phyloP scores from a whole-genome alignment of 495 filamentous ascomycete species.

The Clavariopsis aquatica region DNA sequence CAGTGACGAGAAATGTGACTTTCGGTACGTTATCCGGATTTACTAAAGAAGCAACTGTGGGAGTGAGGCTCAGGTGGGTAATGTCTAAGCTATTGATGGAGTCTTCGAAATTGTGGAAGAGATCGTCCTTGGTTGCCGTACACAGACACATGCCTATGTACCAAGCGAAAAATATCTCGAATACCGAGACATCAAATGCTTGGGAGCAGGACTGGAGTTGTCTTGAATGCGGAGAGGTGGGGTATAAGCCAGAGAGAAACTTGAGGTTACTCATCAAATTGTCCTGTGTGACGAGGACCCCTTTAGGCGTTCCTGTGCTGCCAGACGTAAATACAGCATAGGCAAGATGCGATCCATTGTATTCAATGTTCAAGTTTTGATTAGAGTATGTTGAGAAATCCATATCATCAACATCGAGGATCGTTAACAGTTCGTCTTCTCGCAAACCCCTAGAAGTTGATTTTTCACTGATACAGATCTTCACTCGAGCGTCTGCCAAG shows the following conservation, averaged over 20 bases:
- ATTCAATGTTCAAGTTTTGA: slow-evolving; percentile 22
- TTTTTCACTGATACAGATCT: slow-evolving; percentile 49
- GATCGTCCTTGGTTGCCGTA: slow-evolving; percentile 62
- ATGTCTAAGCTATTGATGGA: slow-evolving; percentile 59
- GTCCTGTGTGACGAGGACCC: slow-evolving; percentile 66
- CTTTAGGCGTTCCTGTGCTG: slow-evolving; percentile 67
- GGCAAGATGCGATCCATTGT: slow-evolving; percentile 37
- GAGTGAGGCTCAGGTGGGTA: slow-evolving; percentile 77
- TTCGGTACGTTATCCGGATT: slow-evolving; percentile 61
- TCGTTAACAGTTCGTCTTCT: slow-evolving; percentile 33
- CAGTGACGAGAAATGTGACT: slow-evolving; percentile 67
- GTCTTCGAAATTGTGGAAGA: slow-evolving; percentile 64
- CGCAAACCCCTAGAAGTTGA: not conserved
- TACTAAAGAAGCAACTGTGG: slow-evolving; percentile 70
- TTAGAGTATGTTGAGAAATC: slow-evolving; percentile 27
- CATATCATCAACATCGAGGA: slow-evolving; percentile 27
- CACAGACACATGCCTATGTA: slow-evolving; percentile 70
- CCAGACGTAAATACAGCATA: slow-evolving; percentile 68
- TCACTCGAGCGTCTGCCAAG: slow-evolving; percentile 54
- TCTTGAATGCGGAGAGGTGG: slow-evolving; percentile 49
- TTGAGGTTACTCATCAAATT: slow-evolving; percentile 70
- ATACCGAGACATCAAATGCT: slow-evolving; percentile 75
- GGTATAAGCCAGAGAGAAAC: slow-evolving; percentile 61
- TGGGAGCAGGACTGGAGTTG: slow-evolving; percentile 73
- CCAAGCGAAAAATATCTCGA: slow-evolving; percentile 81